Base-by-base conservation (phyloP, 2,329 filamentous ascomycete species). In the Coniochaeta prunicola region DNA sequence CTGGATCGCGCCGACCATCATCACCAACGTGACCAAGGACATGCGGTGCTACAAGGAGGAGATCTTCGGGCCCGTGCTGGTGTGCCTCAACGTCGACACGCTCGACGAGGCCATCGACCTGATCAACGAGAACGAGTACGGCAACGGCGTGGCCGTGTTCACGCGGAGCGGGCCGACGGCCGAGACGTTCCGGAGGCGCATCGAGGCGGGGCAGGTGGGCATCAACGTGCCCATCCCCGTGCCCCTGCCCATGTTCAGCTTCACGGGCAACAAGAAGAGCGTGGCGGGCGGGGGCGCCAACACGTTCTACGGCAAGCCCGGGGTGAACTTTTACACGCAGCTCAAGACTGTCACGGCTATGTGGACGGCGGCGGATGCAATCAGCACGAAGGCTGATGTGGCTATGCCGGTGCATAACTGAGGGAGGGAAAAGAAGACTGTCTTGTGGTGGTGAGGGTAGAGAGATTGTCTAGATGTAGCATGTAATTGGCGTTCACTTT, bases 321-420 rank as follows among this genome's bases (percentile, higher is more conserved):
- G 93, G 26, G 76, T 99, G 71, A 87, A 90, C 71, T 99, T 99
- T 72, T 97, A 96, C 76, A 99, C 94, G 3, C 94, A 97, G 77
- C 84, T 90, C 70, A 97, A 99, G 89, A 99, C 94, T 2, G 94
- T 99, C 55, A 99, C 94, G 57, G 88, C 91, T 65, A 77, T 96
- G 71, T 99, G 94, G 94, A 85, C 86, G 69, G 86, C 83, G 61
- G 86, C 92, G 69, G 92, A 97, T 76, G 92, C 91, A 0, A 83
- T 94, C 55, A 87, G 86, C 58, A 89, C 87, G 65, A 93, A 92
- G 82, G 92, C 92, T 17, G 85, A 87, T 68, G 91, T 96, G 12
- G 83, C 90, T 62, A 97, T 97, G 93, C 93, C 93, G 21, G 83
- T 78, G 26, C 74, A 77, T 38, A 73, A 66, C 48, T 77, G n/a